Evolutionary conservation across 345 rosid genomes (phyloP).

Genomic region (Boechera divaricarpa): DNA sequence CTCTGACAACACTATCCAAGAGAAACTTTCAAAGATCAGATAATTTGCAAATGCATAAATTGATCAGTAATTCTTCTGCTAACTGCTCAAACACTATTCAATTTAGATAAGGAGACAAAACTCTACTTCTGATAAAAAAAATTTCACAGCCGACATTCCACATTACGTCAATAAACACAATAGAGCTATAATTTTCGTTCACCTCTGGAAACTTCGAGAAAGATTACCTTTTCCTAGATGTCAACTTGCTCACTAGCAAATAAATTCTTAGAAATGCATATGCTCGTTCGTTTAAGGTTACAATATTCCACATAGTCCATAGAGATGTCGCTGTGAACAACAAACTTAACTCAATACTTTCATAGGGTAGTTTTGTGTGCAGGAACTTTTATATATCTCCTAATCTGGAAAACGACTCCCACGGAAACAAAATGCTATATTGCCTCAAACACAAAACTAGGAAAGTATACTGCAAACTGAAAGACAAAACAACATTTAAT

Average conservation of each 20-base stretch:
- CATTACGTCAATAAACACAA: not conserved
- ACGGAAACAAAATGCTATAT: not conserved
- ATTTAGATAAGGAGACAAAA: not conserved
- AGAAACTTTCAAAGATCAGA: slow-evolving; percentile 6
- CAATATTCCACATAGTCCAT: not conserved
- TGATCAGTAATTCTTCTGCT: not conserved
- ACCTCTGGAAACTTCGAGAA: not conserved
- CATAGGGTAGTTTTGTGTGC: not conserved
- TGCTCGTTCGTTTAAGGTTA: not conserved
- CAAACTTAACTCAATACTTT: not conserved
- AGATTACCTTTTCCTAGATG: not conserved
- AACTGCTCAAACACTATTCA: not conserved
- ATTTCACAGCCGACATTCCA: no score
- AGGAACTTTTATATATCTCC: not conserved
- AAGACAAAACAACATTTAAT: slow-evolving; percentile 1
- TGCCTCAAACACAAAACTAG: slow-evolving; percentile 15
- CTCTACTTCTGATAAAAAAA: not conserved
- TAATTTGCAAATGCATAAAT: not conserved
- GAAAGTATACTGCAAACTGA: slow-evolving; percentile 14
- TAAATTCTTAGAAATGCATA: not conserved
- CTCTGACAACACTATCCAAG: slow-evolving; percentile 8
- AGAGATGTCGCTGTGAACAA: not conserved
- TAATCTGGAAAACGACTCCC: not conserved
- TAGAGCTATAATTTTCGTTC: not conserved
- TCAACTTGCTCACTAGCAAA: slow-evolving; percentile 6